Base-by-base conservation (phyloP, 2,329 filamentous ascomycete species). In the Nemania diffusa region DNA sequence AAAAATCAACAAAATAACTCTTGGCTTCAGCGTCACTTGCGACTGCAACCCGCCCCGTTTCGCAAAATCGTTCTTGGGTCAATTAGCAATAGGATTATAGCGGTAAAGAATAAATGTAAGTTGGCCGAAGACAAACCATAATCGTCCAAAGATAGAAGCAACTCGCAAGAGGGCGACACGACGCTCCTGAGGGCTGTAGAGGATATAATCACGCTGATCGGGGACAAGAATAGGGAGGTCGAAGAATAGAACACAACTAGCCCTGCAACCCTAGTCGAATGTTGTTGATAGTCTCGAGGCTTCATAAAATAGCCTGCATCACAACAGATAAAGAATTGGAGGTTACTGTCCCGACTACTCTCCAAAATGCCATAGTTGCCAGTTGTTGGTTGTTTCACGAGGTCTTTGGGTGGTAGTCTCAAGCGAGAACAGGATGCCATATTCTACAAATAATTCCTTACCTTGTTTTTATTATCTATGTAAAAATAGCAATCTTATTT, bases 21-120 rank as follows among this genome's bases (percentile, higher is more conserved):
- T 20, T 57, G 53, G 53, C 11, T 57, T 44, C 53, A 27, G 34
- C 53, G 53, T 44, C 34, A 57, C 20, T 57, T 24, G 24, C 53
- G 24, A 57, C 8, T 57, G 22, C 53, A 17, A 42, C 53, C 3
- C 7, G 11, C 17, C 37, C 24, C 17, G 26, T 57, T 44, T 20
- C 7, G 24, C 11, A 57, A 29, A 42, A 57, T 44, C 27, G 53
- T 57, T 15, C 42, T 57, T 57, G 53, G 53, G 9, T 37, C 53
- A 57, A 44, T 57, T 44, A 8, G 40, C 7, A 29, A 57, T 44
- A 29, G 22, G 24, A 44, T 42, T 24, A 57, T 15, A 6, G 24
- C 53, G 7, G 34, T 15, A 24, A 42, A 44, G 34, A 15, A 40
- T 40, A 37, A 29, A 22, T 29, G 53, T 44, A 26, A 22, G 22